These are phyloP conservation scores for Micromonas commoda DNA, from an alignment of 139 green algal species.

Conservation along the genomic window DNA sequence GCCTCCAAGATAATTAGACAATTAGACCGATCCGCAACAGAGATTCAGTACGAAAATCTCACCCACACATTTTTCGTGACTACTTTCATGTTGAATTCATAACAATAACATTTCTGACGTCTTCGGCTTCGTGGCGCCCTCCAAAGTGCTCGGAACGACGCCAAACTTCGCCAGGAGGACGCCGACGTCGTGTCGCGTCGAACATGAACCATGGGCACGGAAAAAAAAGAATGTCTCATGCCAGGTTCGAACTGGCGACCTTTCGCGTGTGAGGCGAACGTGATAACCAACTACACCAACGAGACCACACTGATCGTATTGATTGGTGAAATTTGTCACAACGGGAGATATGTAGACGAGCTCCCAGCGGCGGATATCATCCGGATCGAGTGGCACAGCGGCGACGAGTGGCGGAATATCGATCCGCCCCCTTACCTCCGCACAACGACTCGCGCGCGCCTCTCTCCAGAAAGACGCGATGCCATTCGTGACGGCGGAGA, in stretches of 20 bases:
- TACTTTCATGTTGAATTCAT: no score
- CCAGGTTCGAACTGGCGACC: slow-evolving; percentile 9
- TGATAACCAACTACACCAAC: slow-evolving; percentile 11
- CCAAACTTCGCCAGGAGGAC: not conserved
- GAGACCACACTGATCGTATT: not conserved
- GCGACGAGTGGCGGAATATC: not conserved
- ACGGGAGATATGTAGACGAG: not conserved
- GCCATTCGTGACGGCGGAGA: not conserved
- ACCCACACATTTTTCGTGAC: no score
- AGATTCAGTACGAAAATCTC: no score
- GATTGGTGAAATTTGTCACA: not conserved
- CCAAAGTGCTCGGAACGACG: not conserved
- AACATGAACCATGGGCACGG: not conserved
- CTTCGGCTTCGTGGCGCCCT: no score
- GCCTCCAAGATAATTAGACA: no score
- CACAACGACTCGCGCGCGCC: not conserved
- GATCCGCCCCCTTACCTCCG: no score
- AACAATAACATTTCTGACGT: no score
- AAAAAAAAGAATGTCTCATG: slow-evolving; percentile 3
- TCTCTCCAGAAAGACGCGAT: not conserved
- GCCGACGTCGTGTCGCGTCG: not conserved
- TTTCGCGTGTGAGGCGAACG: slow-evolving; percentile 16
- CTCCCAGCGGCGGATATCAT: not conserved
- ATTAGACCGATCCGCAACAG: no score
- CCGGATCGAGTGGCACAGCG: not conserved